These are phyloP conservation scores for Croton laevigatus DNA, from an alignment of 441 rosid genomes.

Conservation along the genomic window DNA sequence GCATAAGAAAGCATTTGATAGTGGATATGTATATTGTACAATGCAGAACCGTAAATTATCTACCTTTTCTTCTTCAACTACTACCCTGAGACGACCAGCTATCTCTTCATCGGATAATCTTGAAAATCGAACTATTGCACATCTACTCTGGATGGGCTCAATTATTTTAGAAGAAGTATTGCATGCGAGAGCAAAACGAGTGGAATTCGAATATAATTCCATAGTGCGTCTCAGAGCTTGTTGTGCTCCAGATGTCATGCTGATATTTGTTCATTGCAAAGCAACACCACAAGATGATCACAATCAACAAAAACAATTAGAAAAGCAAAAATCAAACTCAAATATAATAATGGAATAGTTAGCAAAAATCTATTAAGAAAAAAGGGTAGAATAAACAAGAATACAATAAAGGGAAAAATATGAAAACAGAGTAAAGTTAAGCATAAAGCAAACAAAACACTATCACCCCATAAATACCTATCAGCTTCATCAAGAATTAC, in stretches of 20 bases:
- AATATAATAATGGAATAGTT: background rate
- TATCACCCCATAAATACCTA: constrained; percentile 45
- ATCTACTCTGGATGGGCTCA: constrained; percentile 98
- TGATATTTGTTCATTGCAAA: constrained; percentile 26
- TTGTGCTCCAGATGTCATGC: constrained; percentile 98
- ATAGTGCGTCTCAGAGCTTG: constrained; percentile 96
- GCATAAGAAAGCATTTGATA: background rate
- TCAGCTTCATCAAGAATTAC: constrained; percentile 96
- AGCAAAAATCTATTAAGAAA: background rate
- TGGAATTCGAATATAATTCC: constrained; percentile 90
- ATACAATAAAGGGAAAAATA: background rate
- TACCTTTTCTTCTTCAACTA: constrained; percentile 82
- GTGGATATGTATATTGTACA: background rate
- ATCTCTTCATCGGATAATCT: constrained; percentile 90
- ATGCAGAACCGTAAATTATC: constrained; percentile 6
- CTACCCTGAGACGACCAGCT: constrained; percentile 87
- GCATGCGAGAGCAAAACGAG: constrained; percentile 96
- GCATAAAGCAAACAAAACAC: background rate
- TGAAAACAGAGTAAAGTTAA: background rate
- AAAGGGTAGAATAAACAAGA: background rate
- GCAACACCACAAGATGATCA: background rate
- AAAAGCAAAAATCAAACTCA: background rate
- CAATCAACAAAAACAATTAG: background rate
- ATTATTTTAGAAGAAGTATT: constrained; percentile 80
- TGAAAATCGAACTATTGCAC: constrained; percentile 91